phyloP scores from a whole-genome alignment of 306 rosid genomes.

The Geum urbanum region DNA sequence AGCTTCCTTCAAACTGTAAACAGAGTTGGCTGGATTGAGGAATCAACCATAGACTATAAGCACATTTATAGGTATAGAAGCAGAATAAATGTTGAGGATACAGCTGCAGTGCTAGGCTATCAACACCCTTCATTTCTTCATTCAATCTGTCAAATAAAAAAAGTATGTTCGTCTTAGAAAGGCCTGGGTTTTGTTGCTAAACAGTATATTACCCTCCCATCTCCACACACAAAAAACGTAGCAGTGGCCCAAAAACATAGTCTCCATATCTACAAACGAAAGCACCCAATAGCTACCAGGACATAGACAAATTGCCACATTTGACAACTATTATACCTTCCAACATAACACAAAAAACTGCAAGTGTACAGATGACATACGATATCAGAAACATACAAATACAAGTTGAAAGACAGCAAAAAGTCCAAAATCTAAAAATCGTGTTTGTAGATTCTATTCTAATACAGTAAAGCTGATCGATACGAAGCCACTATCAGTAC shows the following conservation, averaged over 20 bases:
- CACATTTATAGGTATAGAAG: not conserved
- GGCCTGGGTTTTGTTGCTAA: not conserved
- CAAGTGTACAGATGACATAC: not conserved
- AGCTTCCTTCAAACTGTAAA: not conserved
- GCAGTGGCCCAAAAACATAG: not conserved
- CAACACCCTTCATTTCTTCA: constrained; percentile 75
- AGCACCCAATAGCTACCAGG: not conserved
- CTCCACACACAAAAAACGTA: not conserved
- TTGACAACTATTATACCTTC: not conserved
- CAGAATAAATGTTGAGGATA: constrained; percentile 41
- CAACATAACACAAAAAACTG: not conserved
- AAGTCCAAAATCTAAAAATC: not conserved
- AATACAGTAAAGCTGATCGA: not conserved
- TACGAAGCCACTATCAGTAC: too few species aligned
- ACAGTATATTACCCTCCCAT: not conserved
- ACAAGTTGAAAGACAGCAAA: not conserved
- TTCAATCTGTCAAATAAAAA: constrained; percentile 57
- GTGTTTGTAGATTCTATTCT: not conserved
- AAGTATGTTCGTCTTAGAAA: constrained; percentile 9
- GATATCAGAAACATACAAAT: not conserved
- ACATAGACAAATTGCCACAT: not conserved
- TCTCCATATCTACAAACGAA: not conserved
- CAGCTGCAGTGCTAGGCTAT: constrained; percentile 63
- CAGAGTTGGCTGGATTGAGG: not conserved
- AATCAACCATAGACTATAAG: constrained; percentile 10